Base-by-base conservation (phyloP, 805 yeast genomes). In the Ascoidea asiatica region DNA sequence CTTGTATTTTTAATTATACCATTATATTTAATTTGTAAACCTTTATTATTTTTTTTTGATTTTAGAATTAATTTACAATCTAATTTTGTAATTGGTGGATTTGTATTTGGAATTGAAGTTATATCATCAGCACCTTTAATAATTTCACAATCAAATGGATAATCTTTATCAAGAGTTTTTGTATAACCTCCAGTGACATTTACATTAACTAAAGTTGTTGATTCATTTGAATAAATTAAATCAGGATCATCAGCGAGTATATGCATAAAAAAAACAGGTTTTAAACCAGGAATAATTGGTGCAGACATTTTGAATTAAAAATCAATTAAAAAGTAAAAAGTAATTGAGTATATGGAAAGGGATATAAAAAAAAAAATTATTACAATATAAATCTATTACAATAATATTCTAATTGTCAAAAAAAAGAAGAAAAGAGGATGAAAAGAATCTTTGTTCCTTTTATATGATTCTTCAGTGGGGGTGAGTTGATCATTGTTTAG, bases 1-100 rank as follows among this genome's bases (percentile, higher is more conserved):
- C 62, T 67, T 5, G 54, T 57, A 45, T 65, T 59, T 44, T 65
- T 61, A 45, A 70, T 65, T 38, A 72, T 65, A 37, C 84, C 84
- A 5, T 64, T 53, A 56, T 77, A 77, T 40, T 60, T 59, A 44
- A 72, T 52, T 46, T 60, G 63, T 5, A 69, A 60, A 17, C 69
- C 70, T 3, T 60, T 53, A 5, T 73, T 79, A 38, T 57, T 60
- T 17, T 52, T 44, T 5, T 63, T 62, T 19, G 73, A 64, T 47
- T 64, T 68, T 29, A 75, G 66, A 50, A 63, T 72, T 44, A 76
- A 46, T 43, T 65, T 66, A 55, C 81, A 75, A 51, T 74, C 77
- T 51, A 76, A 61, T 8, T 29, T 29, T 2, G 15, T 29, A 2
- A 29, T 15, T 29, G 35, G 35, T 11, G 35, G 35, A n/a, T 53